Evolutionary conservation across 768 basidiomycete genomes (phyloP).

Genomic region (Lenzites betulinus): DNA sequence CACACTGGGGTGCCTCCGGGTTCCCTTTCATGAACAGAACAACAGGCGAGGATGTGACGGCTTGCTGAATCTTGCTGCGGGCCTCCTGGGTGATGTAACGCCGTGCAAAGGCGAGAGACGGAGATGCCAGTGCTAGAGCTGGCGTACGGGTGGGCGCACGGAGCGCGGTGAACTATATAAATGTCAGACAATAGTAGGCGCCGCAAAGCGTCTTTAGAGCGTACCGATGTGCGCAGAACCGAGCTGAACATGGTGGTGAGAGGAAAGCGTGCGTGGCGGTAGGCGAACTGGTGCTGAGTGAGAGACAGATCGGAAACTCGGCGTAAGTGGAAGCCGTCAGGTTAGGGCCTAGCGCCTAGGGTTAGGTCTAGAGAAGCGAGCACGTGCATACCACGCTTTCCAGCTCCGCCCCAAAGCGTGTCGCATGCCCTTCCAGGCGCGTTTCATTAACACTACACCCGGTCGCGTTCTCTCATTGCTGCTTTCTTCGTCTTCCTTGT

Average conservation of each 20-base stretch:
- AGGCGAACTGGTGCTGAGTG: slow-evolving; percentile 15
- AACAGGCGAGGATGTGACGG: slow-evolving; percentile 73
- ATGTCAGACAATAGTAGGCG: not conserved
- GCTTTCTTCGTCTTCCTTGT: not conserved
- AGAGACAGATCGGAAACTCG: slow-evolving; percentile 12
- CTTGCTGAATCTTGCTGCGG: slow-evolving; percentile 66
- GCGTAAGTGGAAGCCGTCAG: slow-evolving; percentile 3
- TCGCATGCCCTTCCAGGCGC: slow-evolving; percentile 23
- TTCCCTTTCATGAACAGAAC: slow-evolving; percentile 99
- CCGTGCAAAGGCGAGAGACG: slow-evolving; percentile 30
- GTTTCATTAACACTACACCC: slow-evolving; percentile 15
- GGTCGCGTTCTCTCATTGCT: not conserved
- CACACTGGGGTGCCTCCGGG: slow-evolving; percentile 83
- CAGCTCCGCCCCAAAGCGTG: slow-evolving; percentile 33
- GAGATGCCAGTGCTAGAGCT: slow-evolving; percentile 21
- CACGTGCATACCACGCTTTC: slow-evolving; percentile 29
- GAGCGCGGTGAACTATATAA: slow-evolving; percentile 17
- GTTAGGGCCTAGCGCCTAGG: slow-evolving; percentile 7
- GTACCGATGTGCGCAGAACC: slow-evolving; percentile 47
- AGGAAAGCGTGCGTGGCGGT: slow-evolving; percentile 7
- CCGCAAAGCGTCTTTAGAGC: slow-evolving; percentile 16
- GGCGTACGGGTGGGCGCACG: slow-evolving; percentile 18
- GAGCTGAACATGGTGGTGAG: slow-evolving; percentile 46
- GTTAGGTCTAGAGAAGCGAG: slow-evolving; percentile 8
- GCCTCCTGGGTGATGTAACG: slow-evolving; percentile 66